Evolutionary conservation across 768 basidiomycete genomes (phyloP), one percentile per base, ranked within the genome.

Genomic region (Lactifluus piperatus): DNA sequence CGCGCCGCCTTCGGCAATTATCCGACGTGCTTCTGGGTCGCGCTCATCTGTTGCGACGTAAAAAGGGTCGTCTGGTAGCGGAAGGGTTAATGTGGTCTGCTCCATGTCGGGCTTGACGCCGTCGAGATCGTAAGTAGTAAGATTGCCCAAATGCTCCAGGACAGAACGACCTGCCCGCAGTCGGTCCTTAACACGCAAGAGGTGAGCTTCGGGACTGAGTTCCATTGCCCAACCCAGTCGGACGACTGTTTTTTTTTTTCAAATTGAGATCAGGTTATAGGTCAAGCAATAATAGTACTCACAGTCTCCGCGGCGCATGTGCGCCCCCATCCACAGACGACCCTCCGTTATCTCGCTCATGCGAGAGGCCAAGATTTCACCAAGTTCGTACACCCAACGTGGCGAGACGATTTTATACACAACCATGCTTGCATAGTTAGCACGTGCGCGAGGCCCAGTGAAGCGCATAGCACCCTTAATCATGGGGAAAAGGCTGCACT

Each of bases 281-380:
- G 4, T 18, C 9, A 24, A 16, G 44, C 9, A 22, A 13, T 26
- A 1, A 3, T 44, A 50, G 9, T 6, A 63, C 72, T 69, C 50
- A 76, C 74, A 76, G 46, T 76, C 75, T 47, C 75, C 75, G 26
- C 75, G 72, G 20, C 75, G 74, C 76, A 77, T 76, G 46, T 76
- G 75, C 7, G 71, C 73, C 13, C 68, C 71, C 73, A 76, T 73
- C 76, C 75, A 76, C 64, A 71, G 66, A 6, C 73, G 68, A 16
- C 73, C 74, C 0, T 51, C 70, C 2, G 65, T 67, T 29, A 64
- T 46, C 13, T 67, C 62, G 4, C 53, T 64, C 71, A 77, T 75
- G 50, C 70, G 71, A 36, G 47, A 41, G 18, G 70, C 71, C 61
- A 77, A 69, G 4, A 41, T 41, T 3, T 64, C 65, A 1, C 72